Conservation (phyloP, 2,329 filamentous ascomycete genomes). For the Fusarium xylarioides region DNA sequence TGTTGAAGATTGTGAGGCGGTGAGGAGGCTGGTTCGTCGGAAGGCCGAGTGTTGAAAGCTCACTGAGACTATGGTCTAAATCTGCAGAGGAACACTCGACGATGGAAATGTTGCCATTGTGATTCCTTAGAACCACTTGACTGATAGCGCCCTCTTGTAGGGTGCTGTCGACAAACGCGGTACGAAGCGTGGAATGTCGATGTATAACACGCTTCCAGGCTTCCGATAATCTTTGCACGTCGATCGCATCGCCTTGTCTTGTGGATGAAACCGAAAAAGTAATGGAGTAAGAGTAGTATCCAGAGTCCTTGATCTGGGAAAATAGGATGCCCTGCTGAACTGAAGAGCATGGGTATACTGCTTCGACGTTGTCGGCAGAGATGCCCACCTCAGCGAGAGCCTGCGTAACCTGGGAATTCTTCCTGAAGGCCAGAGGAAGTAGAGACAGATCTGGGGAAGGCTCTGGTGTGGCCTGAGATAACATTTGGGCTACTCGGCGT, state of each 20-base stretch:
- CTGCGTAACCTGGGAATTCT: neutral
- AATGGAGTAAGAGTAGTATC: slow-evolving; percentile 35
- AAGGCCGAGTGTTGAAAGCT: neutral
- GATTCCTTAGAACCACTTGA: slow-evolving; percentile 34
- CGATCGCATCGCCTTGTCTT: neutral
- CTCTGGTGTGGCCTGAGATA: neutral
- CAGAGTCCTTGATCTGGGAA: slow-evolving; percentile 26
- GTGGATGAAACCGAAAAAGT: slow-evolving; percentile 6
- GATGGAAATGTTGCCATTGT: neutral
- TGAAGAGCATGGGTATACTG: slow-evolving; percentile 32
- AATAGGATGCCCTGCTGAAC: slow-evolving; percentile 38
- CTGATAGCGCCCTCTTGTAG: slow-evolving; percentile 12
- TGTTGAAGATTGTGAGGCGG: slow-evolving; percentile 20
- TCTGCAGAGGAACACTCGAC: neutral
- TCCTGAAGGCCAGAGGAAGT: slow-evolving; percentile 9
- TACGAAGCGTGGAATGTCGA: slow-evolving; percentile 38
- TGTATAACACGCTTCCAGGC: slow-evolving; percentile 34
- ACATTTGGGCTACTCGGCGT: neutral
- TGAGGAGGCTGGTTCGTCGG: slow-evolving; percentile 13
- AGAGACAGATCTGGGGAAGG: slow-evolving; percentile 2
- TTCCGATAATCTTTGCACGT: slow-evolving; percentile 5
- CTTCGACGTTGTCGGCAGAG: slow-evolving; percentile 1
- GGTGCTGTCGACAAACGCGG: slow-evolving; percentile 25
- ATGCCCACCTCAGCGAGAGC: neutral
- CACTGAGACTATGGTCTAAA: neutral